Percentiles rank a stretch among this genome's conserved stretches.
Evolutionary conservation across 306 rosid genomes (phyloP).

Genomic region (Pyrus betulifolia): DNA sequence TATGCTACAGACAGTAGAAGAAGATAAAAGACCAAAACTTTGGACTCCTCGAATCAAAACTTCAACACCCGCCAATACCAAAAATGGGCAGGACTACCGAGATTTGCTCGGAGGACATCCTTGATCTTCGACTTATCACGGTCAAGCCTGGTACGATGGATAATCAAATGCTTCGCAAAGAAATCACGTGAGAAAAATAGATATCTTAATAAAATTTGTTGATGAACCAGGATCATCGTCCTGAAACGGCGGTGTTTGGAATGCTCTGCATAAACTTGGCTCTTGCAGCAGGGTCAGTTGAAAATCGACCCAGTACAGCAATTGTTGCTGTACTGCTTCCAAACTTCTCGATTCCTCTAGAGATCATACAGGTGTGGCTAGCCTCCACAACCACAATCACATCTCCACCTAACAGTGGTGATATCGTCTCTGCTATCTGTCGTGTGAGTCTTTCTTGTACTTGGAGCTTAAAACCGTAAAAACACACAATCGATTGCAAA

Average conservation of each 20-base stretch:
- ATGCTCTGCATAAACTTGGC: constrained; percentile 70
- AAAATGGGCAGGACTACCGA: background rate
- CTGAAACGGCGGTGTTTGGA: constrained; percentile 35
- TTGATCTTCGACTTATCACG: background rate
- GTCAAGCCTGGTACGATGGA: background rate
- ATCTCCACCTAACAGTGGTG: constrained; percentile 66
- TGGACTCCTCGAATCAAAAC: background rate
- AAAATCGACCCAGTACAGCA: constrained; percentile 66
- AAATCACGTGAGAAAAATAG: background rate
- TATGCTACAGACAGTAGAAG: constrained; percentile 2
- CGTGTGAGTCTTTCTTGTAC: constrained; percentile 95
- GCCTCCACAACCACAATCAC: constrained; percentile 93
- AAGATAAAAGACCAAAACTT: constrained; percentile 7
- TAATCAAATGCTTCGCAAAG: background rate
- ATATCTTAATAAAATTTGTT: background rate
- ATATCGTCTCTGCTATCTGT: constrained; percentile 83
- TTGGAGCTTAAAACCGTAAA: constrained; percentile 92
- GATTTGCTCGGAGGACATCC: background rate
- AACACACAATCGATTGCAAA: constrained; percentile 67
- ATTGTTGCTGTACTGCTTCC: constrained; percentile 91
- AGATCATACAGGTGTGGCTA: constrained; percentile 90
- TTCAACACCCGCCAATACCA: background rate
- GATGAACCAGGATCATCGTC: constrained; percentile 21
- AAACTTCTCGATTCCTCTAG: constrained; percentile 86
- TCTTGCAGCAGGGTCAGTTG: constrained; percentile 48